phyloP scores from a whole-genome alignment of 768 basidiomycete species.

The Dictyophora rubrovolvata region DNA sequence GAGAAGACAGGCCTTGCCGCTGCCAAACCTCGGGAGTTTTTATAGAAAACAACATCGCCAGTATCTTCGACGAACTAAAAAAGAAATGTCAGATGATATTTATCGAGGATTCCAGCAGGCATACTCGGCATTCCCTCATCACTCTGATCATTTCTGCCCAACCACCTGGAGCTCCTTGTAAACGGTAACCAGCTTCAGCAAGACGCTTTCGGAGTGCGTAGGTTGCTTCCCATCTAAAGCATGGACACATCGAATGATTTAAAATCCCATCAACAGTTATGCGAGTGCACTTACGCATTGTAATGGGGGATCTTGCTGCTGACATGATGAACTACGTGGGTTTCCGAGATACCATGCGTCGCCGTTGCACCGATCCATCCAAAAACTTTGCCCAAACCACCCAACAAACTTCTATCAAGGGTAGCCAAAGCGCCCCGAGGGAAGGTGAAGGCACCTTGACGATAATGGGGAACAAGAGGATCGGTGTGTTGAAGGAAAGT shows the following conservation, averaged over 20 bases:
- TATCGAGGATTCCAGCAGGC: slow-evolving; percentile 1
- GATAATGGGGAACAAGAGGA: slow-evolving; percentile 89
- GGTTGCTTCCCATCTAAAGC: slow-evolving; percentile 76
- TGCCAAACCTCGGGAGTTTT: slow-evolving; percentile 76
- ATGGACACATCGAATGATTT: background rate
- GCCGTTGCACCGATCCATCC: slow-evolving; percentile 78
- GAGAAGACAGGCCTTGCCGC: slow-evolving; percentile 52
- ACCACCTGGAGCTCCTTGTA: slow-evolving; percentile 66
- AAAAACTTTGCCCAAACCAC: slow-evolving; percentile 68
- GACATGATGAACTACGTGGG: slow-evolving; percentile 87
- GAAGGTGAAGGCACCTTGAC: slow-evolving; percentile 83
- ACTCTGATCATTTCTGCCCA: slow-evolving; percentile 77
- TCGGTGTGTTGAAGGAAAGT: slow-evolving; percentile 99
- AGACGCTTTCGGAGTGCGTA: slow-evolving; percentile 73
- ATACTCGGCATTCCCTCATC: slow-evolving; percentile 65
- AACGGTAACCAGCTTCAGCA: slow-evolving; percentile 46
- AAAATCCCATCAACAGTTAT: background rate
- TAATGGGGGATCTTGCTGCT: slow-evolving; percentile 96
- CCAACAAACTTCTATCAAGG: slow-evolving; percentile 73
- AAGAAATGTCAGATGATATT: background rate
- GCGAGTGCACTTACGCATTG: slow-evolving; percentile 43
- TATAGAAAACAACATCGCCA: slow-evolving; percentile 85
- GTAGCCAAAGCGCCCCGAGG: slow-evolving; percentile 88
- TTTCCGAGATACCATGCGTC: slow-evolving; percentile 91
- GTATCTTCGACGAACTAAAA: slow-evolving; percentile 84